phyloP scores from a whole-genome alignment of 164 flowering plant genomes.

The Berberis vulgaris region DNA sequence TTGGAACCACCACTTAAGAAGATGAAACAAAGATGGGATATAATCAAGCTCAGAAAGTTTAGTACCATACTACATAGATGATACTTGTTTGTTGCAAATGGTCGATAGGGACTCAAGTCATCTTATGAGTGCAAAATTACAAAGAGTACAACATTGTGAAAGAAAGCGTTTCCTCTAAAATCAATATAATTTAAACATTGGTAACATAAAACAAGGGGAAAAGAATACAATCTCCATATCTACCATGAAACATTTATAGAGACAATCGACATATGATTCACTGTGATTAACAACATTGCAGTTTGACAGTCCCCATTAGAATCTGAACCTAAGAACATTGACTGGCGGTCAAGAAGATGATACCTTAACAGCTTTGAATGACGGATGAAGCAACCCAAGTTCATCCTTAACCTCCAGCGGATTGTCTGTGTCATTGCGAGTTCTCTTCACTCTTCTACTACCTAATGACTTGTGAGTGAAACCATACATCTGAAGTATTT shows the following conservation, averaged over 20 bases:
- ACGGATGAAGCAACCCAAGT: slow-evolving; percentile 59
- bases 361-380: slow-evolving; percentile 62
- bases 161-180: too few relatives aligned
- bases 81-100: too few relatives aligned
- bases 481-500: slow-evolving; percentile 69
- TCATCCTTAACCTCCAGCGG: slow-evolving; percentile 60
- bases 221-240: slow-evolving; percentile 2
- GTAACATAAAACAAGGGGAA: neutral
- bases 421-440: slow-evolving; percentile 50
- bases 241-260: slow-evolving; percentile 2
- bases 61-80: too few relatives aligned
- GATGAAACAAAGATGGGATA: too few relatives aligned
- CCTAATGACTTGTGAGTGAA: slow-evolving; percentile 53
- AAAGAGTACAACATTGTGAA: too few relatives aligned
- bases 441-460: slow-evolving; percentile 51
- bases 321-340: neutral
- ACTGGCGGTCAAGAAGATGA: slow-evolving; percentile 22
- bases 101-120: too few relatives aligned
- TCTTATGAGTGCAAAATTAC: too few relatives aligned
- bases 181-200: neutral
- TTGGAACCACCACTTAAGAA: too few relatives aligned
- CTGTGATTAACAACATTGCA: slow-evolving; percentile 9
- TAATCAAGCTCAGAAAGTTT: too few relatives aligned
- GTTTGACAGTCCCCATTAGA: neutral
- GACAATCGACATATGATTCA: slow-evolving; percentile 4